Conservation (phyloP, 1,139 yeast genomes). For the Torulaspora pretoriensis region DNA sequence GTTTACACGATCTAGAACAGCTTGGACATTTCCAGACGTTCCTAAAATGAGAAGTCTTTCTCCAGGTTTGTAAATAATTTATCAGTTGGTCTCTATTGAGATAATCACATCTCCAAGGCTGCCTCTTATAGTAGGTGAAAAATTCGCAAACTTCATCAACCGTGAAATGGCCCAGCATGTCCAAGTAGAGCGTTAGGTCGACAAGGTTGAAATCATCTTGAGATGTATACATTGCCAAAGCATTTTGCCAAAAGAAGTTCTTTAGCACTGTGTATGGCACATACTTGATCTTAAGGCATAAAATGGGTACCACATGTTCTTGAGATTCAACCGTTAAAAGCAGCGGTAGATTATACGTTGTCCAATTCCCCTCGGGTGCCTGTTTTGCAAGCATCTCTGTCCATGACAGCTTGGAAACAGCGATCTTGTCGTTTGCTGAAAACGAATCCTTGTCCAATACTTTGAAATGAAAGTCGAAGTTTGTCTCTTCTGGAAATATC, state of each 20-base stretch:
- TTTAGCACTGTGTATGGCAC: slow-evolving; percentile 64
- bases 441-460: slow-evolving; percentile 82
- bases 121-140: slow-evolving; percentile 35
- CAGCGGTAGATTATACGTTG: slow-evolving; percentile 36
- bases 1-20: slow-evolving; percentile 60
- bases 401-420: slow-evolving; percentile 53
- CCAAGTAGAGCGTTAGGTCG: slow-evolving; percentile 30
- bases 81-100: slow-evolving; percentile 31
- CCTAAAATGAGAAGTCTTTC: slow-evolving; percentile 34
- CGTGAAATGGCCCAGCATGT: slow-evolving; percentile 45
- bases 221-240: slow-evolving; percentile 39
- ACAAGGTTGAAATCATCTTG: slow-evolving; percentile 27
- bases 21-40: slow-evolving; percentile 57
- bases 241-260: slow-evolving; percentile 64
- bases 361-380: slow-evolving; percentile 18
- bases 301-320: slow-evolving; percentile 45
- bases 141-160: slow-evolving; percentile 57
- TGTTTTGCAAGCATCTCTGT: slow-evolving; percentile 42
- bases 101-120: slow-evolving; percentile 36
- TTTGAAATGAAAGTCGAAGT: slow-evolving; percentile 62
- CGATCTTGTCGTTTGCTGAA: slow-evolving; percentile 80
- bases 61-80: slow-evolving; percentile 51
- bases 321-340: slow-evolving; percentile 32
- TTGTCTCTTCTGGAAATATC: slow-evolving; percentile 59
- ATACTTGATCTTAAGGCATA: slow-evolving; percentile 61